Evolutionary conservation across 805 yeast genomes (phyloP).

Genomic region (Ogataea paraovalis): DNA sequence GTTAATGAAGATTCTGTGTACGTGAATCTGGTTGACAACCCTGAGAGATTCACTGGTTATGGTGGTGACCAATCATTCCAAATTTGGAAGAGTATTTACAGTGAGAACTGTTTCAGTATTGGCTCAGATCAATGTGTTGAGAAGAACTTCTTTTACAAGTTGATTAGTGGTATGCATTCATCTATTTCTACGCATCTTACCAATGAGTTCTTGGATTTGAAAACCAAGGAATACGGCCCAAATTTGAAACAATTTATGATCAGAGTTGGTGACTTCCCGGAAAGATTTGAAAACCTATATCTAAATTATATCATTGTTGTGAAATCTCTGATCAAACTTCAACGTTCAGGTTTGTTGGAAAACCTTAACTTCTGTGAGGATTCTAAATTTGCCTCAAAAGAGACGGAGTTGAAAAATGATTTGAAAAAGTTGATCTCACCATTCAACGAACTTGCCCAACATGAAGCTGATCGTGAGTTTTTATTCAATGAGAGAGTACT

Average conservation of each 20-base stretch:
- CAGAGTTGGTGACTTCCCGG: conserved; percentile 87
- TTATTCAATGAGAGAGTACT: conserved; percentile 43
- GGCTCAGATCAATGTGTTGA: conserved; percentile 64
- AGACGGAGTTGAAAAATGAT: conserved; percentile 21
- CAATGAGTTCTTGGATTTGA: conserved; percentile 68
- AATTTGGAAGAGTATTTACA: conserved; percentile 90
- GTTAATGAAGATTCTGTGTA: conserved; percentile 68
- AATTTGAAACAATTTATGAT: conserved; percentile 77
- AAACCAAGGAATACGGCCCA: conserved; percentile 80
- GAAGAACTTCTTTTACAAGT: conserved; percentile 80
- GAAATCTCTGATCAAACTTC: conserved; percentile 67
- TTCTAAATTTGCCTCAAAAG: conserved; percentile 26
- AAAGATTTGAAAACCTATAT: conserved; percentile 82
- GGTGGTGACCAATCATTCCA: conserved; percentile 88
- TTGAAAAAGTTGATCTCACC: conserved; percentile 32
- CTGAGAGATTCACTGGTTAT: conserved; percentile 95
- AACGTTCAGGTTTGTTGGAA: conserved; percentile 29
- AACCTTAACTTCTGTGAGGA: conserved; percentile 27
- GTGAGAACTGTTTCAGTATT: conserved; percentile 73
- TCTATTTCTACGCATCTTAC: conserved; percentile 91
- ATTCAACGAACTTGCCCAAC: conserved; percentile 22
- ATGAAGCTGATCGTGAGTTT: conserved; percentile 15
- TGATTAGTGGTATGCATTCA: conserved; percentile 92
- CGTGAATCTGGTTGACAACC: conserved; percentile 83
- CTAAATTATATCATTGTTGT: conserved; percentile 87